Evolutionary conservation across 2,329 filamentous ascomycete genomes (phyloP), one percentile per base, ranked within the genome.

Genomic region (Fragosphaeria purpurea): DNA sequence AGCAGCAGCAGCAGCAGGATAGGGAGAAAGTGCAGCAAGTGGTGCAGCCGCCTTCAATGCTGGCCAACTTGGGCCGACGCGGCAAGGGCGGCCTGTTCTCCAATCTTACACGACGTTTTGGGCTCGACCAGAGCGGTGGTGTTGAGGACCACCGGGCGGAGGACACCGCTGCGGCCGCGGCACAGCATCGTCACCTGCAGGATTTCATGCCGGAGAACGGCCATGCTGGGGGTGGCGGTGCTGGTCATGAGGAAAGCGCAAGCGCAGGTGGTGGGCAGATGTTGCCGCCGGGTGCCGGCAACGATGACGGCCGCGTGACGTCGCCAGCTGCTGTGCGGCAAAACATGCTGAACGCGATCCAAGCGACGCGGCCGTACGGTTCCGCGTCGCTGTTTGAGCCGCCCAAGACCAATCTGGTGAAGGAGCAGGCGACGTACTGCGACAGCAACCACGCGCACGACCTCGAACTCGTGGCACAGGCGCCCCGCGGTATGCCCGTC

Each of bases 381-480:
- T 88, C 86, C 1, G 76, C 80, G 12, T 71, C 73, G 9, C 68
- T 95, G n/a, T 91, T 87, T 67, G 81, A 79, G 4, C 79, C 80
- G 30, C 88, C 88, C 0, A 71, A 79, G 48, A 83, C 85, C 38
- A 83, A 80, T 54, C 71, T 83, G 47, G 82, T 95, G 57, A 85
- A 85, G 61, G 89, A 95, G 65, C 85, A 88, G 58, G 79, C 83
- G 40, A 85, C 86, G 0, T 95, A 95, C 68, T 96, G 90, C 65
- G 90, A 96, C 68, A 77, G 80, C 57, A 83, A 73, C 31, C 80
- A 85, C 2, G 81, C 80, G 1, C 80, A 89, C 51, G 82, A 95
- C 65, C 79, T 95, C 9, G 72, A 72, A 12, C 83, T 85, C 60
- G 75, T 82, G 10, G 84, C 83, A 5, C 81, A 86, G 44, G 78